Conservation (phyloP, 441 rosid species). For the Gossypium aridum region DNA sequence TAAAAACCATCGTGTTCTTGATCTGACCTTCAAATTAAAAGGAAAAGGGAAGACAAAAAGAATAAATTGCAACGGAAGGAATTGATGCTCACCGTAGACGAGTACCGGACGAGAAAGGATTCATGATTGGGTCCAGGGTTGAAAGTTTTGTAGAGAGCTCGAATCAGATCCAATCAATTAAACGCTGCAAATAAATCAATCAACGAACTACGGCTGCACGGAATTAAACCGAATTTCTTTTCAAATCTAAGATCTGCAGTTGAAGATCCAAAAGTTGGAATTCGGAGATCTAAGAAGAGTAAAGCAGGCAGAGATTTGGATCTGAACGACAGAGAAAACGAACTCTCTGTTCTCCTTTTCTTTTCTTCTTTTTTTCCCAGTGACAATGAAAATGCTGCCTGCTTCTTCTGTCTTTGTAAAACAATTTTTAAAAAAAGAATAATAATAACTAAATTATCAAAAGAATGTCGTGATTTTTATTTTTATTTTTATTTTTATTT, state of each 20-base stretch:
- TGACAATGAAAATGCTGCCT: slow-evolving; percentile 34
- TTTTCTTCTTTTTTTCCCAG: neutral
- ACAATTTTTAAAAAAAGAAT: neutral
- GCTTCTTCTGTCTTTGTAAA: slow-evolving; percentile 3
- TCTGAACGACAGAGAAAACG: slow-evolving; percentile 21
- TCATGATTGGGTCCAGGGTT: slow-evolving; percentile 64
- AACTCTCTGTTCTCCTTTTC: neutral
- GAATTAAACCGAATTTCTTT: slow-evolving; percentile 7
- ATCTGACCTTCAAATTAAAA: neutral
- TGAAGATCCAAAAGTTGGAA: slow-evolving; percentile 30
- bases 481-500: too few species aligned
- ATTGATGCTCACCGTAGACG: slow-evolving; percentile 67
- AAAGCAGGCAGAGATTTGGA: slow-evolving; percentile 40
- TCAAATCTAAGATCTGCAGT: slow-evolving; percentile 16
- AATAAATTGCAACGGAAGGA: neutral
- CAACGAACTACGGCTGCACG: neutral
- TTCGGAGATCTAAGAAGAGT: slow-evolving; percentile 32
- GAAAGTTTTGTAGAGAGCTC: slow-evolving; percentile 17
- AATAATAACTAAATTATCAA: neutral
- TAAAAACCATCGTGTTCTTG: slow-evolving; percentile 9
- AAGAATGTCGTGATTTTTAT: neutral
- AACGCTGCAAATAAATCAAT: slow-evolving; percentile 12
- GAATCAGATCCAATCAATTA: slow-evolving; percentile 32
- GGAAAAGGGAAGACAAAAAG: neutral
- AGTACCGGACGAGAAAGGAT: slow-evolving; percentile 96